Percentiles rank a stretch among this genome's conserved stretches.
Conservation (phyloP, 1,284 basidiomycete genomes). For the Naganishia sp. region DNA sequence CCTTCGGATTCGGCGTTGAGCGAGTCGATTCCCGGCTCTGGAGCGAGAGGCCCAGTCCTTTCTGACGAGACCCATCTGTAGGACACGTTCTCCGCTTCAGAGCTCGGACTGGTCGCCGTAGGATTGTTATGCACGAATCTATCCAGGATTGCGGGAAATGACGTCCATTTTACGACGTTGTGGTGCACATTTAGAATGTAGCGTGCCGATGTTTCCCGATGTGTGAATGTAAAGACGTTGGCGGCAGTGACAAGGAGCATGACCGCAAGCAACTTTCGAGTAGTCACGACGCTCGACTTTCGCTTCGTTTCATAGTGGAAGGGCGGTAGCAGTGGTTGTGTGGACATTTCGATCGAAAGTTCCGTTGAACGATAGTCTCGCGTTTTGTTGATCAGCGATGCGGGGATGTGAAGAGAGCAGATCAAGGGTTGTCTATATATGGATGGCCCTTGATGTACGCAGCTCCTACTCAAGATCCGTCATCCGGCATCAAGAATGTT, state of each 20-base stretch:
- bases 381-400: background rate
- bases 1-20: background rate
- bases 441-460: too few species aligned
- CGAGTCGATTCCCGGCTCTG: constrained; percentile 8
- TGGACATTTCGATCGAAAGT: background rate
- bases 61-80: background rate
- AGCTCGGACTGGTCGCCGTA: background rate
- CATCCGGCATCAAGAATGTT: too few species aligned
- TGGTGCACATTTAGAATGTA: background rate
- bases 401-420: background rate
- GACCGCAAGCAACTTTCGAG: background rate
- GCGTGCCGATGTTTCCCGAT: background rate
- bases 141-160: background rate
- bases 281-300: background rate
- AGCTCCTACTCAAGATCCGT: too few species aligned
- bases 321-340: constrained; percentile 6
- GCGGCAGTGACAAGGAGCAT: constrained; percentile 2
- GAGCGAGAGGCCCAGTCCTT: background rate
- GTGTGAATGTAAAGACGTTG: constrained; percentile 5
- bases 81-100: too few species aligned
- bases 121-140: background rate
- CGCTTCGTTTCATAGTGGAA: constrained; percentile 1
- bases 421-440: background rate
- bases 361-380: background rate
- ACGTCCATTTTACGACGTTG: constrained; percentile 2